A percentile compares a stretch with the other conserved stretches of the same genome.
These are phyloP conservation scores for Blepharisma stoltei DNA, from an alignment of 73 alveolate species.

Conservation along the genomic window DNA sequence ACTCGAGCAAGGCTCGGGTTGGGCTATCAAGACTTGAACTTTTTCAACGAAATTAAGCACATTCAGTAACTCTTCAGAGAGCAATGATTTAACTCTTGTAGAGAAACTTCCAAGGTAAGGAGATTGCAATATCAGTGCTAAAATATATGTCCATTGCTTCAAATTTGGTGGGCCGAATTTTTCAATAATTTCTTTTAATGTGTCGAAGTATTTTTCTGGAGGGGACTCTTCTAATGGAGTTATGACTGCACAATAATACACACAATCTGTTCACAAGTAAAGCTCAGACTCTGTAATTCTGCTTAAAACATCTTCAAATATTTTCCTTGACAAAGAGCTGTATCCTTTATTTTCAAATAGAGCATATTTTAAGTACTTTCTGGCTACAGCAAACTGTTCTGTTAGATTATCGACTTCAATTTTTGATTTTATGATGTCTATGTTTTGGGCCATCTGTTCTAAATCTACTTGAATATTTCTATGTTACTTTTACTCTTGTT, in stretches of 20 bases:
- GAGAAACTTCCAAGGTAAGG: not conserved
- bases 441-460: not conserved
- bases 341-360: not conserved
- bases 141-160: not conserved
- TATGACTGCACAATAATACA: not conserved
- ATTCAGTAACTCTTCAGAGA: not conserved
- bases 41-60: not conserved
- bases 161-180: constrained; percentile 1
- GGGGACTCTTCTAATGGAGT: constrained; percentile 11
- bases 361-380: not conserved
- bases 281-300: not conserved
- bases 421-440: constrained; percentile 2
- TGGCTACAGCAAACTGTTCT: constrained; percentile 19
- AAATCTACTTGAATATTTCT: constrained; percentile 5
- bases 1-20: not conserved
- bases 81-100: not conserved
- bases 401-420: not conserved
- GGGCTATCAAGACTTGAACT: not conserved
- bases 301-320: constrained; percentile 8
- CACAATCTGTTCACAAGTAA: constrained; percentile 12
- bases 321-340: not conserved
- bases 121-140: not conserved
- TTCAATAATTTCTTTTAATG: not conserved
- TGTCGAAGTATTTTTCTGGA: not conserved
- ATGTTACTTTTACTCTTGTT: constrained; percentile 2